Conservation (phyloP, 352 stramenopile species). For the Pythium guiyangense region DNA sequence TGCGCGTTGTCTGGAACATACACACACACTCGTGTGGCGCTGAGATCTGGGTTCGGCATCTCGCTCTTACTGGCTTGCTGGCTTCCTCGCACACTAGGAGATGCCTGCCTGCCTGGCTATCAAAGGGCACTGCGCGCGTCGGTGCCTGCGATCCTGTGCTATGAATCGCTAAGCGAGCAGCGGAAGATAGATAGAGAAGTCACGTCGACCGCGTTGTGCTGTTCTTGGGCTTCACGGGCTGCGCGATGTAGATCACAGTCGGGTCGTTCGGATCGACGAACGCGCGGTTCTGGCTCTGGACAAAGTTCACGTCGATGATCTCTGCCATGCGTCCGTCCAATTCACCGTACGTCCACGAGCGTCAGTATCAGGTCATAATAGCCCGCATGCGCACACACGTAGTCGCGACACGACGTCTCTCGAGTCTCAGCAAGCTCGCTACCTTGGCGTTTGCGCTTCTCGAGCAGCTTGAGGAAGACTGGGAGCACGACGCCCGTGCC, state of each 20-base stretch:
- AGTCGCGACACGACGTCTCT: neutral
- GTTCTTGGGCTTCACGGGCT: slow-evolving; percentile 40
- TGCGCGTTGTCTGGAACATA: too few relatives aligned
- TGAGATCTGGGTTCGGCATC: too few relatives aligned
- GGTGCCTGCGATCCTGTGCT: too few relatives aligned
- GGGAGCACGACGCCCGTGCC: slow-evolving; percentile 78
- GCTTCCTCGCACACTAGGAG: too few relatives aligned
- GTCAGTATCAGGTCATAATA: neutral
- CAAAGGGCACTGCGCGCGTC: neutral
- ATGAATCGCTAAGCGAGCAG: neutral
- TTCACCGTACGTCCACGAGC: neutral
- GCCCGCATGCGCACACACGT: neutral
- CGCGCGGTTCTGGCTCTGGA: slow-evolving; percentile 76
- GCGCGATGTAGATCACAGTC: slow-evolving; percentile 77
- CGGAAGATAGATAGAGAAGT: neutral
- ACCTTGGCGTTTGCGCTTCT: slow-evolving; percentile 78
- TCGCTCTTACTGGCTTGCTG: too few relatives aligned
- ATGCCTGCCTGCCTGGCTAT: neutral
- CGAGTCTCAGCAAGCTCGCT: neutral
- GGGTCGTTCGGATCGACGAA: slow-evolving; percentile 87
- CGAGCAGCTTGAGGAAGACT: slow-evolving; percentile 75
- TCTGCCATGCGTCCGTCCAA: slow-evolving; percentile 20
- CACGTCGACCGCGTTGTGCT: slow-evolving; percentile 7
- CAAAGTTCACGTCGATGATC: slow-evolving; percentile 64
- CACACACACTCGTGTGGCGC: too few relatives aligned